Conservation (phyloP, 129 eudicot species). For the Glebionis coronaria region DNA sequence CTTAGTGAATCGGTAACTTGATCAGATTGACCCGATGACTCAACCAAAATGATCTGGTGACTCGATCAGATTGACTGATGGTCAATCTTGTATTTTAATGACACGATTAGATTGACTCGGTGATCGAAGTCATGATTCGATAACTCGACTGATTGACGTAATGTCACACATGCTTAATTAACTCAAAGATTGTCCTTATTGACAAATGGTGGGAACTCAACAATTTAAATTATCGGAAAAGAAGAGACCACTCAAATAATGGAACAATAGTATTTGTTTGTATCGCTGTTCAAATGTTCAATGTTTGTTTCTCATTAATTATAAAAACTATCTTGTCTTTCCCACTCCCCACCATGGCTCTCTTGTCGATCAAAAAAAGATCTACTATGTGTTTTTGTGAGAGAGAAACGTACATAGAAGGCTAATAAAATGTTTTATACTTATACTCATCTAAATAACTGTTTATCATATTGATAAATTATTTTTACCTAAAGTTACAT, state of each 20-base stretch:
- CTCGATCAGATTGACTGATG: too few species aligned
- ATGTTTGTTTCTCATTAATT: conserved; percentile 12
- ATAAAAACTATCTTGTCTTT: conserved; percentile 13
- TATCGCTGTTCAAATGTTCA: not conserved
- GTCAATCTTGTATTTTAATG: too few species aligned
- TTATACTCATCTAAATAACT: too few species aligned
- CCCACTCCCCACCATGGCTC: conserved; percentile 22
- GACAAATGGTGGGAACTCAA: conserved; percentile 17
- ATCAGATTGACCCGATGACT: too few species aligned
- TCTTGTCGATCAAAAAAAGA: conserved; percentile 4
- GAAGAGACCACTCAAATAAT: conserved; percentile 18
- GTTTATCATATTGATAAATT: too few species aligned
- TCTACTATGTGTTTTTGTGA: conserved; percentile 20
- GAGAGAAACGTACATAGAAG: not conserved
- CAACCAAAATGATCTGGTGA: too few species aligned
- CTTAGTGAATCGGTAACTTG: too few species aligned
- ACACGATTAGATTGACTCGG: too few species aligned
- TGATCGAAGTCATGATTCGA: too few species aligned
- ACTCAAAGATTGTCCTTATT: not conserved
- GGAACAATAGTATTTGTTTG: conserved; percentile 19
- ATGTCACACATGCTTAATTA: conserved; percentile 2
- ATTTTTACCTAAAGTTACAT: too few species aligned
- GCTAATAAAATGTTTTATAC: not conserved
- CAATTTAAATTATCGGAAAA: conserved; percentile 10
- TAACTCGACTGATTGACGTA: too few species aligned